Evolutionary conservation across 2,329 filamentous ascomycete genomes (phyloP), one percentile per base, ranked within the genome.

Genomic region (Leptographium lundbergii): DNA sequence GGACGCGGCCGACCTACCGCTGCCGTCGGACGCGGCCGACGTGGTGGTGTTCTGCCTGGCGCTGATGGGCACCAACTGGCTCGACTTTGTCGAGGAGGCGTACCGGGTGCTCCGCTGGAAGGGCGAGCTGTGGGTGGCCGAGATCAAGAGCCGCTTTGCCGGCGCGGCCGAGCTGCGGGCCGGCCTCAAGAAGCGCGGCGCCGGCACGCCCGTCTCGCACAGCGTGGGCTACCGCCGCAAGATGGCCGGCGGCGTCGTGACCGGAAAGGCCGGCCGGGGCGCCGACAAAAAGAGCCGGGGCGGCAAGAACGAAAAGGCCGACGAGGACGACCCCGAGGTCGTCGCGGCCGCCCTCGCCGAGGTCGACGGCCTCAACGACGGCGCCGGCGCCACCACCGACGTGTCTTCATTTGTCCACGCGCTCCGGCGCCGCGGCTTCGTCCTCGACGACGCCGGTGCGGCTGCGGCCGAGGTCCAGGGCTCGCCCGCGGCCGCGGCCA

Each of bases 11-110:
- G 81, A 87, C 61, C 76, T 99, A 1, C 92, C 92, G 0, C 75
- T 96, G 0, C 76, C 77, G 6, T 85, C 91, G 65, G 86, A 84
- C 52, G 84, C 81, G 62, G 85, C 91, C 62, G 91, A 99, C 71
- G 80, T 99, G 6, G 89, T 89, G 55, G 86, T 99, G 65, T 97
- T 97, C 77, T 99, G 94, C 72, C 81, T 99, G 36, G 94, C 92
- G 56, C 82, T 99, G 61, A 99, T 99, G 94, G 94, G 94, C 68
- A 99, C 94, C 59, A 99, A 99, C 75, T 99, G 94, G 92, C 81
- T 95, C 57, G 86, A 90, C 66, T 97, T 99, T 70, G 82, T 99
- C 67, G 94, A 97, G 73, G 94, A 99, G 75, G 92, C 92, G 17
- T 95, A 90, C 76, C 86, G 94, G 58, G 80, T 97, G 57, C 80